Percentiles rank a stretch among this genome's conserved stretches.
Evolutionary conservation across 306 rosid species (phyloP).

Genomic region (Ziziphus jujuba): DNA sequence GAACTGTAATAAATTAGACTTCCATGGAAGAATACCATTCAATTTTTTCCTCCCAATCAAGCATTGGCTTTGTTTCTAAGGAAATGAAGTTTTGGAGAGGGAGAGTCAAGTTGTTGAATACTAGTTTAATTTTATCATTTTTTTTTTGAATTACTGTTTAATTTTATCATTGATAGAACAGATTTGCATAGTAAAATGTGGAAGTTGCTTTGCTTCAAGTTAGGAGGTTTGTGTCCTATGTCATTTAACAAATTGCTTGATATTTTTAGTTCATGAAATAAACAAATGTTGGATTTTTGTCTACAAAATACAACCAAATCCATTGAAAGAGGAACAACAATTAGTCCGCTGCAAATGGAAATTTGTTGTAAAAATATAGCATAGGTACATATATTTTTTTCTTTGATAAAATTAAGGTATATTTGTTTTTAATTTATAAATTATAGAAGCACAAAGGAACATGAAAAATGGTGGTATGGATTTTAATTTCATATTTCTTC

Average conservation of each 20-base stretch:
- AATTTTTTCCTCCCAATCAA: not conserved
- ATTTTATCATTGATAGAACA: not conserved
- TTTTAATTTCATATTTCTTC: not conserved
- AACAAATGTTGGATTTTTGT: too few species aligned
- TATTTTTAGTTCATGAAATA: too few species aligned
- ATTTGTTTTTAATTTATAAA: not conserved
- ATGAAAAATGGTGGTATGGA: not conserved
- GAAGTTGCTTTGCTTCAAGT: too few species aligned
- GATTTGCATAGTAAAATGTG: too few species aligned
- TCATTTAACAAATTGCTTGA: too few species aligned
- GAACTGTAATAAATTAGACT: conserved; percentile 9
- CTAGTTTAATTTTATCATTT: not conserved
- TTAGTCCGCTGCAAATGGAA: too few species aligned
- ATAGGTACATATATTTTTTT: too few species aligned
- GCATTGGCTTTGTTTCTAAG: not conserved
- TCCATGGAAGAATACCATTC: conserved; percentile 6
- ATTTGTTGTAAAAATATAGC: too few species aligned
- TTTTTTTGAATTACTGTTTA: too few species aligned
- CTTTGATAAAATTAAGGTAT: not conserved
- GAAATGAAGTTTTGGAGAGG: not conserved
- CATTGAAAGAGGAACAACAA: too few species aligned
- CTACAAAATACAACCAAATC: too few species aligned
- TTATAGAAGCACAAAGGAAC: not conserved
- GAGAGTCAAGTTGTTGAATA: not conserved
- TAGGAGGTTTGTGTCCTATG: too few species aligned